Percentiles rank a stretch among this genome's conserved stretches.
Evolutionary conservation across 768 basidiomycete genomes (phyloP).

Genomic region (Termitomyces sp.): DNA sequence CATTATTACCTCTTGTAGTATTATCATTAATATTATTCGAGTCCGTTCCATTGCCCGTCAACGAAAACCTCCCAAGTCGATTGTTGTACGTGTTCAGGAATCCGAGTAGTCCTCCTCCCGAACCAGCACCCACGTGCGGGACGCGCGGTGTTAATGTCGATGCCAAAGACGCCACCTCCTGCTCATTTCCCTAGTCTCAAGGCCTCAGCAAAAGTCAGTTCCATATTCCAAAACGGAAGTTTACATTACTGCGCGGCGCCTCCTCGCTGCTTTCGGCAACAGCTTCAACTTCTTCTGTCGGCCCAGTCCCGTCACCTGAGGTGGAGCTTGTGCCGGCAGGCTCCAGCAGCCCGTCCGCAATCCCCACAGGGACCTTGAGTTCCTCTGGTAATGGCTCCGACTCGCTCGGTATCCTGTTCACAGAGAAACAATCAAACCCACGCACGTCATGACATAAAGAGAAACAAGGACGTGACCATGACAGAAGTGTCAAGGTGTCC

Average conservation of each 20-base stretch:
- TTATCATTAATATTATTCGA: not conserved
- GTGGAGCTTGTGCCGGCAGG: conserved; percentile 18
- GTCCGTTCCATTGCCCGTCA: conserved; percentile 15
- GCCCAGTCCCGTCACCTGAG: conserved; percentile 15
- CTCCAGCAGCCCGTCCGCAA: conserved; percentile 57
- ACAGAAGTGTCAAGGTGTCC: not conserved
- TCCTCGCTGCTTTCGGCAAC: conserved; percentile 20
- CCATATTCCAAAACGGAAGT: conserved; percentile 15
- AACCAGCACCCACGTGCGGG: conserved; percentile 18
- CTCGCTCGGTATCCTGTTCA: conserved; percentile 47
- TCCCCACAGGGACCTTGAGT: conserved; percentile 52
- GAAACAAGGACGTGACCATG: not conserved
- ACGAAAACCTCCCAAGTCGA: conserved; percentile 46
- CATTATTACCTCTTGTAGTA: conserved; percentile 9
- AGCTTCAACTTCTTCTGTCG: conserved; percentile 12
- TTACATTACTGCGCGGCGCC: conserved; percentile 20
- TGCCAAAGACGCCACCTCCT: conserved; percentile 7
- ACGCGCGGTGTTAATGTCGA: conserved; percentile 14
- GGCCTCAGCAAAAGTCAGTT: not conserved
- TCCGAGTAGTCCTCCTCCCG: conserved; percentile 40
- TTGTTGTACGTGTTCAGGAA: conserved; percentile 61
- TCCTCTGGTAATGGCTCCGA: conserved; percentile 55
- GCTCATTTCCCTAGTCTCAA: conserved; percentile 12
- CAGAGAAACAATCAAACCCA: conserved; percentile 1
- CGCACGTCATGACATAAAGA: conserved; percentile 3